These are phyloP conservation scores for Auricularia auricula-judae DNA, from an alignment of 768 basidiomycete species.

Conservation along the genomic window DNA sequence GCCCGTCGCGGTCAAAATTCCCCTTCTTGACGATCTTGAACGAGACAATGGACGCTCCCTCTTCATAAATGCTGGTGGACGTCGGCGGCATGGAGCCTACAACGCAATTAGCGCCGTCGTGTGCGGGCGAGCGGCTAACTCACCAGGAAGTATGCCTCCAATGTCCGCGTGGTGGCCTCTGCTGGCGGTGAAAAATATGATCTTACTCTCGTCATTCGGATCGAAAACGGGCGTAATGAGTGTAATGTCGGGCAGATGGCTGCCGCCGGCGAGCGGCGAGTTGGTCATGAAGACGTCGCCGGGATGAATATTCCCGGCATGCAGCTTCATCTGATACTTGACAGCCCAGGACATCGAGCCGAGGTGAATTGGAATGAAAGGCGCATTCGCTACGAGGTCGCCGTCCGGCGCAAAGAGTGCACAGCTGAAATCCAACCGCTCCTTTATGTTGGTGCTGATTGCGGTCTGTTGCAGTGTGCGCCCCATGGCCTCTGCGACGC, in stretches of 20 bases:
- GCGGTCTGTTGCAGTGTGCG: constrained; percentile 81
- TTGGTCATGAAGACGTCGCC: constrained; percentile 94
- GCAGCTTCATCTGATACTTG: constrained; percentile 76
- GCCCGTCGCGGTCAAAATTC: constrained; percentile 62
- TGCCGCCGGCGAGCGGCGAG: constrained; percentile 79
- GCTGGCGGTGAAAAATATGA: constrained; percentile 89
- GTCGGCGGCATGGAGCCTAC: constrained; percentile 85
- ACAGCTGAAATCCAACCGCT: constrained; percentile 89
- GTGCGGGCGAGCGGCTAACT: not conserved
- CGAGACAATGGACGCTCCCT: constrained; percentile 83
- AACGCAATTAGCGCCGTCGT: not conserved
- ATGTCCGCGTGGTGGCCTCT: constrained; percentile 93
- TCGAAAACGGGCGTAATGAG: constrained; percentile 87
- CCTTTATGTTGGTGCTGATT: constrained; percentile 53
- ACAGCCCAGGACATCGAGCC: constrained; percentile 28
- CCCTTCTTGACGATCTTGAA: constrained; percentile 86
- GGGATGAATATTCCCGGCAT: constrained; percentile 61
- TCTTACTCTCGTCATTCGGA: constrained; percentile 37
- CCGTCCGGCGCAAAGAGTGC: constrained; percentile 93
- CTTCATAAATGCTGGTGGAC: constrained; percentile 82
- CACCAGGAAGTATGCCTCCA: constrained; percentile 75
- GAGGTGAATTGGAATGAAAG: constrained; percentile 56
- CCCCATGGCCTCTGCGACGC: constrained; percentile 94
- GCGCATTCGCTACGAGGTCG: constrained; percentile 89
- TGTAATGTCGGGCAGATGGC: constrained; percentile 82